Evolutionary conservation across 1,284 basidiomycete species (phyloP).

Genomic region (Uromyces viciae-fabae): DNA sequence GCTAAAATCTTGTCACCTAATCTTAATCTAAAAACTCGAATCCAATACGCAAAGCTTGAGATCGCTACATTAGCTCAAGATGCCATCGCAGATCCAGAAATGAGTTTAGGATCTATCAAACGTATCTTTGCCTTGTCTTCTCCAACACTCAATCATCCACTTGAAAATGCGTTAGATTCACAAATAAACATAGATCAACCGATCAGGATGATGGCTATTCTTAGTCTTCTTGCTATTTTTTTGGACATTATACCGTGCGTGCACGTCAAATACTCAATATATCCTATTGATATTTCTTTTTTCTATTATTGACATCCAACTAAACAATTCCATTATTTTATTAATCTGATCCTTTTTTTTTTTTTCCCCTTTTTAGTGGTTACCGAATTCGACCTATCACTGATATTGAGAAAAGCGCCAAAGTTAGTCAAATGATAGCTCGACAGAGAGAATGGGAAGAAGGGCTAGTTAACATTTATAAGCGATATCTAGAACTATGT

Average conservation of each 20-base stretch:
- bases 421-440: slow-evolving; percentile 88
- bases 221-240: slow-evolving; percentile 90
- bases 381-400: slow-evolving; percentile 77
- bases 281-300: too few relatives aligned
- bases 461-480: slow-evolving; percentile 84
- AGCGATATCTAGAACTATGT: slow-evolving; percentile 76
- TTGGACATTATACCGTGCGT: slow-evolving; percentile 85
- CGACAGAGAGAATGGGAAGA: slow-evolving; percentile 92
- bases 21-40: slow-evolving; percentile 48
- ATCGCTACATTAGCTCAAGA: slow-evolving; percentile 43
- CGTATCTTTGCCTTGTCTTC: slow-evolving; percentile 27
- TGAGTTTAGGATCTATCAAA: slow-evolving; percentile 39
- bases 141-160: slow-evolving; percentile 22
- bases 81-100: slow-evolving; percentile 47
- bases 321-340: too few relatives aligned
- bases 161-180: slow-evolving; percentile 31
- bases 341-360: not conserved
- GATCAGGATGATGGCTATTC: slow-evolving; percentile 79
- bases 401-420: slow-evolving; percentile 83
- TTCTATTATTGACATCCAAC: too few relatives aligned
- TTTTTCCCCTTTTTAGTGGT: too few relatives aligned
- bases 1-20: slow-evolving; percentile 39
- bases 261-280: too few relatives aligned
- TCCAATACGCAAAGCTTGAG: slow-evolving; percentile 49
- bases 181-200: slow-evolving; percentile 65